Conservation (phyloP, 495 filamentous ascomycete species). For the Aspergillus leporis region DNA sequence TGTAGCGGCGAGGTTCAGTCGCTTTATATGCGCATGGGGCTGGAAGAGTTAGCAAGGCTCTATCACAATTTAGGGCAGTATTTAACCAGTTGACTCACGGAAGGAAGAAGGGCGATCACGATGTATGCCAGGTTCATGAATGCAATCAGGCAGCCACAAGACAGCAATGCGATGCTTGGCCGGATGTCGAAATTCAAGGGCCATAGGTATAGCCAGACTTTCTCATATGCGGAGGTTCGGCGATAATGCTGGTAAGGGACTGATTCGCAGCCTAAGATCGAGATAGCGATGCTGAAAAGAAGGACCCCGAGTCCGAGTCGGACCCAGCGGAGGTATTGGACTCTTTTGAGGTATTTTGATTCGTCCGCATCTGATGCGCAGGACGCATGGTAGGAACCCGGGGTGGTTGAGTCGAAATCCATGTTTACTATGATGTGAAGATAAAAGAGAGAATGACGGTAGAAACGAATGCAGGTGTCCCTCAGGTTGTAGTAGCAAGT, state of each 20-base stretch:
- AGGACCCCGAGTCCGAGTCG: slow-evolving; percentile 40
- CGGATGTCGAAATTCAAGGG: slow-evolving; percentile 50
- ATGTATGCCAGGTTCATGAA: slow-evolving; percentile 44
- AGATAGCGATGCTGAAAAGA: slow-evolving; percentile 34
- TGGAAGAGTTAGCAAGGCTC: slow-evolving; percentile 11
- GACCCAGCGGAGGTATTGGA: slow-evolving; percentile 35
- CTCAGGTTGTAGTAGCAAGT: no score
- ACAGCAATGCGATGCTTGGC: slow-evolving; percentile 43
- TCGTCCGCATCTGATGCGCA: slow-evolving; percentile 40
- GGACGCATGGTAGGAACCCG: slow-evolving; percentile 31
- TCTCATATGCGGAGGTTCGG: slow-evolving; percentile 34
- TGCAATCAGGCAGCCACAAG: slow-evolving; percentile 45
- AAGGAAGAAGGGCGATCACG: slow-evolving; percentile 41
- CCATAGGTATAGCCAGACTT: slow-evolving; percentile 48
- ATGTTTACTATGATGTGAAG: slow-evolving; percentile 21
- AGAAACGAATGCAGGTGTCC: no score
- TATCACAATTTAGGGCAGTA: background rate
- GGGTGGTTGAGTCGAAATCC: slow-evolving; percentile 27
- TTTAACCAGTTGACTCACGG: slow-evolving; percentile 31
- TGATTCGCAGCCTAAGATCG: slow-evolving; percentile 44
- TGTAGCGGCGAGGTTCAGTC: slow-evolving; percentile 41
- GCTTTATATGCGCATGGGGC: slow-evolving; percentile 38
- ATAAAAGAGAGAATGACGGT: background rate
- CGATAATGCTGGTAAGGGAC: slow-evolving; percentile 43
- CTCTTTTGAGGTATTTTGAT: slow-evolving; percentile 38